Evolutionary conservation across 768 basidiomycete genomes (phyloP).

Genomic region (Podaxis sp.): DNA sequence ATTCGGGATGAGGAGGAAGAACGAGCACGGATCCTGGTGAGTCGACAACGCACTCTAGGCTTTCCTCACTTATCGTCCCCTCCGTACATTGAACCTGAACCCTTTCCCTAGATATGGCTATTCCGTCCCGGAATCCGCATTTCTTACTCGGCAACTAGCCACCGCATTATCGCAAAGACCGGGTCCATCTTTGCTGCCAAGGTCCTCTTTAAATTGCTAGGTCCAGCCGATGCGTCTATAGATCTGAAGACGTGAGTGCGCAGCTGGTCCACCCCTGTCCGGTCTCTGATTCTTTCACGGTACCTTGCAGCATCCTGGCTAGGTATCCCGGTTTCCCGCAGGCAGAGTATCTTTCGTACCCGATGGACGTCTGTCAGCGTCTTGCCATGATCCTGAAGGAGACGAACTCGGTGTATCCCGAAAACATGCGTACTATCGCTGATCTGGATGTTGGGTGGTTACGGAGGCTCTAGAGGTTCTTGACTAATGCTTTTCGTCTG

Average conservation of each 20-base stretch:
- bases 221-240: slow-evolving; percentile 46
- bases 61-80: not conserved
- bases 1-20: slow-evolving; percentile 86
- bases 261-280: not conserved
- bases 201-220: slow-evolving; percentile 78
- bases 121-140: slow-evolving; percentile 88
- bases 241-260: slow-evolving; percentile 49
- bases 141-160: slow-evolving; percentile 58
- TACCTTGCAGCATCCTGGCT: slow-evolving; percentile 44
- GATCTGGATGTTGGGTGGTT: slow-evolving; percentile 83
- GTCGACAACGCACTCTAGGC: slow-evolving; percentile 22
- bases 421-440: slow-evolving; percentile 72
- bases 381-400: slow-evolving; percentile 68
- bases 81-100: not conserved
- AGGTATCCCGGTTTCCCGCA: slow-evolving; percentile 82
- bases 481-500: not conserved
- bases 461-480: slow-evolving; percentile 10
- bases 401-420: slow-evolving; percentile 75
- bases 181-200: slow-evolving; percentile 71
- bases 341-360: slow-evolving; percentile 85
- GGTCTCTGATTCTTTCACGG: not conserved
- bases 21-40: slow-evolving; percentile 69
- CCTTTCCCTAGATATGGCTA: slow-evolving; percentile 70
- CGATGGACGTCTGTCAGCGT: slow-evolving; percentile 69
- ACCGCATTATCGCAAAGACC: slow-evolving; percentile 55